Base-by-base conservation (phyloP, 495 filamentous ascomycete species). In the Hypoxylon rickii region DNA sequence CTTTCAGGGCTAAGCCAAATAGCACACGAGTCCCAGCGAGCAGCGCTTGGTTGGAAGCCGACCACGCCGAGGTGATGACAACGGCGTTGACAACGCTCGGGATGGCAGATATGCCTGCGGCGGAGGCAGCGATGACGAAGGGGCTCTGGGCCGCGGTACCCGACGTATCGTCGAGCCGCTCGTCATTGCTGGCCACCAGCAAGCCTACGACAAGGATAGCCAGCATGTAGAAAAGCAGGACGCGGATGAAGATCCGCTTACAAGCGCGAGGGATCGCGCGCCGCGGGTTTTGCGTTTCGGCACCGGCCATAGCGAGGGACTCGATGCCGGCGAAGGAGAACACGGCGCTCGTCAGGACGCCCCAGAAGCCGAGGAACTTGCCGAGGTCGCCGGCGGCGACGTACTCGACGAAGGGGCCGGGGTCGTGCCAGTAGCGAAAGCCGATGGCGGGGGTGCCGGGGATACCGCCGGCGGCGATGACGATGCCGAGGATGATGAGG, bases 11-110 rank as follows among this genome's bases (percentile, higher is more conserved):
- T 24, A 88, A 69, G 6, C 83, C 79, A 61, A 87, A 86, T 18
- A 88, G 68, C 2, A 85, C 82, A 26, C 86, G 75, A 0, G 83
- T 84, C 7, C 84, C 86, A 15, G 80, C 80, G 45, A 76, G 83
- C 11, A 86, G 76, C 19, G 77, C 74, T 40, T 85, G 85, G 57
- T 89, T 89, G 12, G 82, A 82, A 2, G 87, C 83, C 13, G 82
- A 84, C 75, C 88, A 87, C 1, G 86, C 88, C 2, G 86, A 89
- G 7, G 87, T 83, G 33, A 89, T 77, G 43, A 92, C 89, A 3
- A 86, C 74, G 1, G 83, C 79, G 26, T 88, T 90, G 48, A 86
- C 86, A 19, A 88, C 75, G 2, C 73, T 79, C n/a, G 82, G 78
- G 12, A 90, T 76, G 6, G 76, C 79, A 0, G 73, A 74, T 37